Evolutionary conservation across 192 early-diverging fungal species (phyloP), one percentile per base, ranked within the genome.

Genomic region (Mortierella hygrophila): DNA sequence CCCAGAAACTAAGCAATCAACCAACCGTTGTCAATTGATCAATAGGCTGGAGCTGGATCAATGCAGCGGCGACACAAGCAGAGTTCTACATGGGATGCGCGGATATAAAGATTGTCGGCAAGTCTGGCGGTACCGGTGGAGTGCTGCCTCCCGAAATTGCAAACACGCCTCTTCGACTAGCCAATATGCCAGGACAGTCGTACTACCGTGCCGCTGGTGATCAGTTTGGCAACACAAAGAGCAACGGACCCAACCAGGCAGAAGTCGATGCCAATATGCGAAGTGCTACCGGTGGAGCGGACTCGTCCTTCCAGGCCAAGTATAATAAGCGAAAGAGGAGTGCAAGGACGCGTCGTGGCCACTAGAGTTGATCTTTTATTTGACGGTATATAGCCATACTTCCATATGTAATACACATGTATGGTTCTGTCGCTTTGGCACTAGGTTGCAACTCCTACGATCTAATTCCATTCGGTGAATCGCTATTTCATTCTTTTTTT

Each of bases 71-170:
- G 4, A 93, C 93, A 82, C 91, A 92, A 60, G 68, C 83, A 52
- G 95, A 96, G 88, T 95, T 91, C 78, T 96, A 96, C 86, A 94
- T 92, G 92, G 92, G 93, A 76, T 95, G 94, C 76, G 94, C 93
- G n/a, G 94, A 95, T 85, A 89, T 96, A 44, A 90, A 91, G 63
- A 91, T 95, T 79, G 74, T 81, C 6, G 91, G 92, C 21, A 80
- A 85, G 3, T 65, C 29, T 65, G 60, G 49, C 13, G 26, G 55
- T 23, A 68, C 81, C 1, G 70, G 47, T 6, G 82, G 80, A 0
- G 76, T 82, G 54, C 88, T 90, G 72, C 90, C 93, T 0, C 40
- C 78, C 2, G 78, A 80, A 41, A 68, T 81, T 26, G 70, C 74
- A 8, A 80, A 70, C 44, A 65, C 47, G 6, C 68, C 78, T 35